A percentile compares a stretch with the other conserved stretches of the same genome.
These are phyloP conservation scores for Pseudocercospora vitis DNA, from an alignment of 2,329 filamentous ascomycete species.

Conservation along the genomic window DNA sequence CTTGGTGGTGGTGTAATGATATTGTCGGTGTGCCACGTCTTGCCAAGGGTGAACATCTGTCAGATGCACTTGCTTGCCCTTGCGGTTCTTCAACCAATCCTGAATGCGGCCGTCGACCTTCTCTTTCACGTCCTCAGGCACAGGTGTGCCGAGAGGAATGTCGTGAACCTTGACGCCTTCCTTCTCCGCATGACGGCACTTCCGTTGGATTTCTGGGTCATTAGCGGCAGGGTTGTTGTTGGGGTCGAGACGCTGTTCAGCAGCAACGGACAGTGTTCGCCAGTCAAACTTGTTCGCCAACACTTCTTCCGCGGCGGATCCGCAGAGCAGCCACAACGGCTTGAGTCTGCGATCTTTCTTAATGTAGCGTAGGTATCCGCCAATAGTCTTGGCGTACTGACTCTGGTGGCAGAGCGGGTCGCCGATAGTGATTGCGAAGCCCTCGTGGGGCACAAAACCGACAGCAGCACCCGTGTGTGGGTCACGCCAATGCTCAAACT, in stretches of 20 bases:
- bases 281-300: constrained; percentile 78
- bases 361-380: constrained; percentile 72
- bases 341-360: constrained; percentile 70
- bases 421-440: constrained; percentile 80
- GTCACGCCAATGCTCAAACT: constrained; percentile 86
- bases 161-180: constrained; percentile 81
- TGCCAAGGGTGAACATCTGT: constrained; percentile 89
- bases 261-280: constrained; percentile 84
- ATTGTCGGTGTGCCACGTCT: constrained; percentile 77
- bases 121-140: constrained; percentile 65
- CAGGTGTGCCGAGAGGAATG: constrained; percentile 62
- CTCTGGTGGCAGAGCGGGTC: constrained; percentile 79
- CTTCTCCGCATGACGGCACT: constrained; percentile 76
- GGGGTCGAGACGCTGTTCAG: constrained; percentile 83
- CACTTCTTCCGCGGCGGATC: constrained; percentile 70
- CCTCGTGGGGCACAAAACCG: constrained; percentile 74
- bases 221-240: constrained; percentile 65
- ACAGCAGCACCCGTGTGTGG: constrained; percentile 75
- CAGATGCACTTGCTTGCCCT: constrained; percentile 83
- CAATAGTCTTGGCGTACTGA: constrained; percentile 73
- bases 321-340: constrained; percentile 87
- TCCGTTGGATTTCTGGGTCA: constrained; percentile 67
- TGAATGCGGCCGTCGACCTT: constrained; percentile 71
- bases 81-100: constrained; percentile 77
- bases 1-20: constrained; percentile 75